phyloP scores from a whole-genome alignment of 176 grass and related monocot species.

The Areca catechu region DNA sequence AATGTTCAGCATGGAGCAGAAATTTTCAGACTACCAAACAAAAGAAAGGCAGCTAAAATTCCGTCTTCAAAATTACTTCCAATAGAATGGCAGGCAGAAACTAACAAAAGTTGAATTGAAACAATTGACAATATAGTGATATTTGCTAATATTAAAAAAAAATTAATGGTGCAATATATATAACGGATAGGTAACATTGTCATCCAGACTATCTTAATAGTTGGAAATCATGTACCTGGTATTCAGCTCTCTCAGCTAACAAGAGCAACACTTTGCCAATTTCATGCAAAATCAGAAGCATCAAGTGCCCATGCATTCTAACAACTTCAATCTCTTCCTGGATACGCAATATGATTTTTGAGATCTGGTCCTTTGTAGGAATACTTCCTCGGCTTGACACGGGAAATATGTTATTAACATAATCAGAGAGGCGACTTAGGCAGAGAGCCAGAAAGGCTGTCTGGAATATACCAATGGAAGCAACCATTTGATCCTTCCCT shows the following conservation, averaged over 20 bases:
- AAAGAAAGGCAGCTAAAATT: no score
- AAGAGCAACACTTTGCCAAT: constrained; percentile 79
- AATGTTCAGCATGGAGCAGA: no score
- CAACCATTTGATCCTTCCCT: constrained; percentile 75
- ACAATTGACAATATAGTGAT: no score
- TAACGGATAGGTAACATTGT: no score
- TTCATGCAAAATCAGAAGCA: constrained; percentile 76
- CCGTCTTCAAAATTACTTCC: no score
- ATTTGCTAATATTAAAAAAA: no score
- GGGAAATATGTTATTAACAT: constrained; percentile 91
- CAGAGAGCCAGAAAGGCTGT: constrained; percentile 74
- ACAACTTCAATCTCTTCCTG: constrained; percentile 98
- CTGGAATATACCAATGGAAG: constrained; percentile 83
- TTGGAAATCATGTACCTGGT: constrained; percentile 50
- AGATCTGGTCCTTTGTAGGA: constrained; percentile 97
- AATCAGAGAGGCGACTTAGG: constrained; percentile 80
- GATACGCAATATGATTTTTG: constrained; percentile 82
- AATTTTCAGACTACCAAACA: no score
- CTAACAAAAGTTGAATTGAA: no score
- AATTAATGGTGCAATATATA: no score
- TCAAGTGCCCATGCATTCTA: constrained; percentile 77
- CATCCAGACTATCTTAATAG: background rate
- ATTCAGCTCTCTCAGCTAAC: constrained; percentile 85
- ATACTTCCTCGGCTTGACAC: constrained; percentile 78
- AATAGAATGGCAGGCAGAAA: no score